Evolutionary conservation across 1,139 yeast species (phyloP).

Genomic region (Saccharomyces hybrid): DNA sequence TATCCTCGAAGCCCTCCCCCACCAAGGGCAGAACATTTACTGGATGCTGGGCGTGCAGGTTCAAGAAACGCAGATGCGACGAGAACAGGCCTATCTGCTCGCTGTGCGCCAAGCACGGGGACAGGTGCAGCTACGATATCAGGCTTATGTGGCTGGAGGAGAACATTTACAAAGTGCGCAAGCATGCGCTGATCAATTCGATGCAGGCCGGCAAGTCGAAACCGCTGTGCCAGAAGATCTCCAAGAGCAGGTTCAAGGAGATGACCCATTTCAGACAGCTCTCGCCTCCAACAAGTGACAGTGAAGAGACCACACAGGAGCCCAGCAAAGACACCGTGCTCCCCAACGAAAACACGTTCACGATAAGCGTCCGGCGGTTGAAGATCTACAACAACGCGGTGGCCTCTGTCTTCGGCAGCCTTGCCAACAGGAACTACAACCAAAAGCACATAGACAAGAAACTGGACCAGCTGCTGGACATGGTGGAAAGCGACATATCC

Average conservation of each 20-base stretch:
- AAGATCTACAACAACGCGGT: slow-evolving; percentile 26
- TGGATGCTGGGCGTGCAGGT: slow-evolving; percentile 31
- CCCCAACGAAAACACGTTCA: slow-evolving; percentile 11
- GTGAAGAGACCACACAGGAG: slow-evolving; percentile 1
- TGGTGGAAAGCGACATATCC: slow-evolving; percentile 12
- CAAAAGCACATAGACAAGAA: slow-evolving; percentile 19
- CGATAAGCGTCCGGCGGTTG: slow-evolving; percentile 27
- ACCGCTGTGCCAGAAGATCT: neutral
- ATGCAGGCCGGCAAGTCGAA: neutral
- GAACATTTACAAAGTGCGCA: slow-evolving; percentile 14
- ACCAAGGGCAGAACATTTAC: slow-evolving; percentile 22
- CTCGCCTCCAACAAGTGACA: slow-evolving; percentile 7
- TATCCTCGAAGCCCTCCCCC: slow-evolving; percentile 2
- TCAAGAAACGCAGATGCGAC: slow-evolving; percentile 28
- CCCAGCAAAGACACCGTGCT: neutral
- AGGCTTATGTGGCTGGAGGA: slow-evolving; percentile 24
- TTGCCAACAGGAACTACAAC: slow-evolving; percentile 10
- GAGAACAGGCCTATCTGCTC: slow-evolving; percentile 23
- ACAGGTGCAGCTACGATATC: slow-evolving; percentile 26
- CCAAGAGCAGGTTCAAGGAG: neutral
- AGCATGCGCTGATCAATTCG: slow-evolving; percentile 2
- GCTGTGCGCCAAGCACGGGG: slow-evolving; percentile 19
- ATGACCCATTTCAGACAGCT: slow-evolving; percentile 7
- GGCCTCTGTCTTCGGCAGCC: slow-evolving; percentile 17
- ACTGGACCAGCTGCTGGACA: slow-evolving; percentile 14